Conservation (phyloP, 23 red algal genomes). For the Gracilaria gracilis region DNA sequence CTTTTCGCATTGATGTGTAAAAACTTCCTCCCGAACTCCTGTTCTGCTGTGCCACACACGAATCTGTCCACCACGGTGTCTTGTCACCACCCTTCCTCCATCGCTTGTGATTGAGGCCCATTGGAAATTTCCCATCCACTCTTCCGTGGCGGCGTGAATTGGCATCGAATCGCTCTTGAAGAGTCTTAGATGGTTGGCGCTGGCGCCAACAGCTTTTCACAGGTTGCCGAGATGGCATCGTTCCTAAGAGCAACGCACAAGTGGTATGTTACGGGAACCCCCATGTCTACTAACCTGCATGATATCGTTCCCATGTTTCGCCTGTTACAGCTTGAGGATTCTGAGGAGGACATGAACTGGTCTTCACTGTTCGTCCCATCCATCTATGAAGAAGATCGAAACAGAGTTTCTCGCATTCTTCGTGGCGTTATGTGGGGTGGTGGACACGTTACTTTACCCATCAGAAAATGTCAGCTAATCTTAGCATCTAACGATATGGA, state of each 20-base stretch:
- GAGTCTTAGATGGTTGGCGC: constrained; percentile 86
- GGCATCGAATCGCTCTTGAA: constrained; percentile 86
- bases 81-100: too few relatives aligned
- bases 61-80: too few relatives aligned
- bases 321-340: constrained; percentile 55
- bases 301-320: constrained; percentile 67
- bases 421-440: constrained; percentile 78
- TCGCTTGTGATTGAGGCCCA: too few relatives aligned
- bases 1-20: too few relatives aligned
- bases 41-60: too few relatives aligned
- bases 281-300: constrained; percentile 49
- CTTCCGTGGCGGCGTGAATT: constrained; percentile 74
- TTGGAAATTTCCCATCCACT: too few relatives aligned
- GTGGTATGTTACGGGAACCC: constrained; percentile 95
- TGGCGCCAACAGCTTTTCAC: constrained; percentile 29
- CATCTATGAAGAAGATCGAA: constrained; percentile 5
- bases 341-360: constrained; percentile 21
- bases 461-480: too few relatives aligned
- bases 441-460: too few relatives aligned
- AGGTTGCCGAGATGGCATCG: constrained; percentile 73
- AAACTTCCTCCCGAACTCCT: too few relatives aligned
- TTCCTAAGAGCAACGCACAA: constrained; percentile 38
- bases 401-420: constrained; percentile 44
- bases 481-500: too few relatives aligned
- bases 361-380: constrained; percentile 18